Conservation (phyloP, 225 moss, liverwort and hornwort genomes). For the Ulota crispa region DNA sequence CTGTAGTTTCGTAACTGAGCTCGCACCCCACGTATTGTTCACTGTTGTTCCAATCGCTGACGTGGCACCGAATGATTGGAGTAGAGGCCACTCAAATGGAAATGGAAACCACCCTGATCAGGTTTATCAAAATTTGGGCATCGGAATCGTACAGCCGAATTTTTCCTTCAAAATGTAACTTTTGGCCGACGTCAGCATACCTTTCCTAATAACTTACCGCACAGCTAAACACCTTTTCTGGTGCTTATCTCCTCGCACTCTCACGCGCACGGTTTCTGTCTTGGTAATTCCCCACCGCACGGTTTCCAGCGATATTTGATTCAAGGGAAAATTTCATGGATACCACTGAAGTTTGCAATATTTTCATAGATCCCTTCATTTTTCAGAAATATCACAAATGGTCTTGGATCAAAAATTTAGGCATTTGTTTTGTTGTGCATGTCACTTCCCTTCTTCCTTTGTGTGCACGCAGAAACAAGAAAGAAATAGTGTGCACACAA, state of each 20-base stretch:
- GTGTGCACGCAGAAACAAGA: too few species aligned
- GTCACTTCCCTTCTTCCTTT: too few species aligned
- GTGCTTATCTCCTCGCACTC: constrained; percentile 14
- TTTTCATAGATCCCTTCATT: too few species aligned
- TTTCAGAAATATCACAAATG: too few species aligned
- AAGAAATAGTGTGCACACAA: too few species aligned
- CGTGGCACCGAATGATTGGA: not conserved
- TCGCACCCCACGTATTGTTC: not conserved
- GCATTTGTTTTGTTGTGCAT: too few species aligned
- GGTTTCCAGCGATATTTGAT: not conserved
- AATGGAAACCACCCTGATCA: not conserved
- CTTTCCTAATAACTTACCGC: constrained; percentile 16
- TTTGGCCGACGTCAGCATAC: not conserved
- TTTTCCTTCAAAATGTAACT: constrained; percentile 16
- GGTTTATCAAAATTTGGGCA: not conserved
- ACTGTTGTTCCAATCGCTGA: not conserved
- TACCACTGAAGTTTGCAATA: too few species aligned
- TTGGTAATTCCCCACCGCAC: not conserved
- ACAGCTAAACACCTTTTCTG: not conserved
- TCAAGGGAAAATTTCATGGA: too few species aligned
- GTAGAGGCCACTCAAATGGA: not conserved
- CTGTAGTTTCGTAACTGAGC: not conserved
- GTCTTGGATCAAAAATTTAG: too few species aligned
- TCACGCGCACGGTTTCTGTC: not conserved
- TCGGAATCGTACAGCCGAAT: constrained; percentile 14